Conservation (phyloP, 176 grass and related monocot genomes). For the sorghum (Sorghum bicolor) region DNA sequence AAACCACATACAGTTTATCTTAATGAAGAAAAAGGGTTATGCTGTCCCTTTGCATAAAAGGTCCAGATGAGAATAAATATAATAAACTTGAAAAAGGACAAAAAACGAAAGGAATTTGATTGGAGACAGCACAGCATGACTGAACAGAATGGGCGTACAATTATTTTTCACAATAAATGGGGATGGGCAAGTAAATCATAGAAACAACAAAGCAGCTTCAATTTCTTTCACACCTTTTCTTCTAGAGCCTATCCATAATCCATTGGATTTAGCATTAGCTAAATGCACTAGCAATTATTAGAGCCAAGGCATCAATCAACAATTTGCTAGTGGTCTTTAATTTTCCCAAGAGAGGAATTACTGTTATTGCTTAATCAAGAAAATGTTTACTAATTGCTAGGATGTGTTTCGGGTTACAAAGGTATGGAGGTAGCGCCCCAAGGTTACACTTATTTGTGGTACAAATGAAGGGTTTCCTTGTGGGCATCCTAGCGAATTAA, state of each 20-base stretch:
- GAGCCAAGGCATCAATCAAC: not conserved
- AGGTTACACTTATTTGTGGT: not conserved
- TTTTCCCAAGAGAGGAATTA: not conserved
- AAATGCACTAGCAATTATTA: conserved; percentile 9
- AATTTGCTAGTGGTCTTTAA: not conserved
- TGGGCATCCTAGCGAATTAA: not conserved
- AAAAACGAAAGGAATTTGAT: not conserved
- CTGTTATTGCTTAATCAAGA: not conserved
- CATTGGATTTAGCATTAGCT: not conserved
- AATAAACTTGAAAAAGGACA: not conserved
- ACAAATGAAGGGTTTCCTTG: not conserved
- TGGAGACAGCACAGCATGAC: not conserved
- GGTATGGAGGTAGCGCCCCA: not conserved
- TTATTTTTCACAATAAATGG: conserved; percentile 19
- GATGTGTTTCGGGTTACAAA: not conserved
- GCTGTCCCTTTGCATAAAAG: not conserved
- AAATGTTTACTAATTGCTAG: not conserved
- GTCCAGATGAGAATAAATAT: not conserved
- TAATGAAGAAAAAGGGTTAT: not conserved
- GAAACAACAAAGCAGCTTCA: not conserved
- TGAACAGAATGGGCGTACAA: not conserved
- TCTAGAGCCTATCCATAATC: not conserved
- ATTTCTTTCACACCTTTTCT: not conserved
- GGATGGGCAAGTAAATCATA: conserved; percentile 26
- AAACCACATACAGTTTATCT: not conserved